Base-by-base conservation (phyloP, 31 red algal species). In the Asparagopsis taxiformis region DNA sequence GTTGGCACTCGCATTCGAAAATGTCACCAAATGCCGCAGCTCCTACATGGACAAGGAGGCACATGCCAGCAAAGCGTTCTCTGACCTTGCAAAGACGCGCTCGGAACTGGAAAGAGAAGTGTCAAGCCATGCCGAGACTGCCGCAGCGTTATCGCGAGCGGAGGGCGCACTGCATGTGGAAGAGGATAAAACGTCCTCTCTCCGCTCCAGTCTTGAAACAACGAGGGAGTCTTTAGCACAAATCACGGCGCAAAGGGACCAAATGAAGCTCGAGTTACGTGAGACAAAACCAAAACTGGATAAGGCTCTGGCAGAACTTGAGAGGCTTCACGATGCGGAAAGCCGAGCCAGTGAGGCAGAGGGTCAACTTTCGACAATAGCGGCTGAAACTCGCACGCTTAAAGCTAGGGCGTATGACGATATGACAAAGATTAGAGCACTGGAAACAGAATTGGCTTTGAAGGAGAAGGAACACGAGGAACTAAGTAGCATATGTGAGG, bases 391-490 rank as follows among this genome's bases (percentile, higher is more conserved):
- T 25, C 90, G 81, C 60, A 36, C 53, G 3, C 62, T 93, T 56
- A 93, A 93, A 62, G 90, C 90, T 31, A 79, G 74, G 63, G 82
- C 90, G 0, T 93, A 81, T 38, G 90, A 93, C 36, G 74, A 85
- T 29, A 72, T 93, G 65, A 85, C 60, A 30, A 57, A 62, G 28
- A 85, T 93, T 36, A 53, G 82, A 38, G 55, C 72, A 2, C 28
- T 85, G 38, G 81, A 86, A 51, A 52, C 59, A 25, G 65, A 67
- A 33, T 31, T 93, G 21, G 75, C 78, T 16, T 59, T 25, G 1
- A 91, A 91, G 62, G 58, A 75, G 7, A 74, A 63, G 51, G 90
- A 93, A 31, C 70, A 71, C 54, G 65, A 85, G 31, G 90, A 93
- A 39, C 58, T 93, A 24, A 66, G 61, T 44, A 44, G 31, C 24